phyloP scores from a whole-genome alignment of 352 stramenopile genomes.

The Thalassiosira mediterranea region DNA sequence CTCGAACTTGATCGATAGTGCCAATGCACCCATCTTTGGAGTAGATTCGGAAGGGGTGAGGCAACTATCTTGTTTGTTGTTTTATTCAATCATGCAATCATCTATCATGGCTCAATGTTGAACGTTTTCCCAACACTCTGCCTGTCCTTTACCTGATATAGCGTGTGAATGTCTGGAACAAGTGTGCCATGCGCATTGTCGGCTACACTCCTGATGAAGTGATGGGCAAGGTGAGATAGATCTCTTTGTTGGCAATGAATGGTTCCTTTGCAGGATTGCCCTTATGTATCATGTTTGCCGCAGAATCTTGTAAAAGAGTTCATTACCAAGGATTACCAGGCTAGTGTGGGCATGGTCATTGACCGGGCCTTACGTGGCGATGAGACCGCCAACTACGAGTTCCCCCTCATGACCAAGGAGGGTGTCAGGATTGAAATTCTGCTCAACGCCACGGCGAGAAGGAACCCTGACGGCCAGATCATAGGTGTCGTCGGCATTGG shows the following conservation, averaged over 20 bases:
- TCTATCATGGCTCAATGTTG: neutral
- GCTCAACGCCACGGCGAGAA: constrained; percentile 63
- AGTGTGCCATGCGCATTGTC: constrained; percentile 81
- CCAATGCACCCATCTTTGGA: constrained; percentile 79
- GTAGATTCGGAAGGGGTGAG: constrained; percentile 80
- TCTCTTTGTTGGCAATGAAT: too few species aligned
- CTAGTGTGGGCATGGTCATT: constrained; percentile 70
- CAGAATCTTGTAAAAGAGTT: constrained; percentile 86
- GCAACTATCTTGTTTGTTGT: neutral
- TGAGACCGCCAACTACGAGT: constrained; percentile 76
- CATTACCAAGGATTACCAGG: constrained; percentile 80
- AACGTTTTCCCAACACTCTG: neutral
- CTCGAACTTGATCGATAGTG: constrained; percentile 69
- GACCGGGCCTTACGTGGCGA: constrained; percentile 50
- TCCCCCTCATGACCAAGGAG: constrained; percentile 65
- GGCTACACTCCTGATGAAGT: constrained; percentile 89
- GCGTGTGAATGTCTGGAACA: constrained; percentile 87
- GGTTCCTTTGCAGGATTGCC: neutral
- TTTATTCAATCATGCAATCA: neutral
- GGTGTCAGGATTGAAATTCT: constrained; percentile 34
- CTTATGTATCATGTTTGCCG: constrained; percentile 1
- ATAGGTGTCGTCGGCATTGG: constrained; percentile 90
- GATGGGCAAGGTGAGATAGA: constrained; percentile 81
- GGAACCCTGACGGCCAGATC: constrained; percentile 90
- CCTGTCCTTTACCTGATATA: neutral